Percentiles rank a stretch among this genome's conserved stretches.
phyloP scores from a whole-genome alignment of 371 early-diverging fungal genomes.

The Rhizomucor pusillus region DNA sequence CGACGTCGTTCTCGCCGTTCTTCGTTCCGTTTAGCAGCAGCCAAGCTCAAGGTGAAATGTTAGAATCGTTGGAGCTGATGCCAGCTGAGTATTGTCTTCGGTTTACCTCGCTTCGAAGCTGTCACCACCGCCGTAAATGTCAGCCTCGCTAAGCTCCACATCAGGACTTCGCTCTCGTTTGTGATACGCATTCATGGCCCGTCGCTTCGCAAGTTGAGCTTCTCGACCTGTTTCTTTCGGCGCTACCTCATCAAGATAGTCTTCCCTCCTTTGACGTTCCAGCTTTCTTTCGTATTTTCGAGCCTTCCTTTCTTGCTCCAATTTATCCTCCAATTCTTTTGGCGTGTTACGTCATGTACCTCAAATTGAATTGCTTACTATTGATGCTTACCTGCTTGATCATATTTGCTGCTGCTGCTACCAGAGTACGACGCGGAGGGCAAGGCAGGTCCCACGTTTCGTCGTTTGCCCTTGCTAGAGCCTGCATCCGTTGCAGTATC shows the following conservation, averaged over 20 bases:
- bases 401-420: conserved; percentile 9
- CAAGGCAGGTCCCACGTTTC: conserved; percentile 33
- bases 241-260: conserved; percentile 74
- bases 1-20: conserved; percentile 45
- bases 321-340: conserved; percentile 54
- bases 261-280: conserved; percentile 54
- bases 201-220: conserved; percentile 65
- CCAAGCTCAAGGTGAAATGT: conserved; percentile 23
- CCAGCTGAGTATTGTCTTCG: not conserved
- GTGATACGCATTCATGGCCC: conserved; percentile 63
- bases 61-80: not conserved
- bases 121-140: conserved; percentile 73
- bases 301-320: conserved; percentile 41
- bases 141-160: conserved; percentile 70
- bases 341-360: not conserved
- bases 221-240: conserved; percentile 83
- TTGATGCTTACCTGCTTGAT: conserved; percentile 8
- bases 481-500: conserved; percentile 56
- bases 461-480: conserved; percentile 14
- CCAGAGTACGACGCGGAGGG: conserved; percentile 17
- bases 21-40: conserved; percentile 45
- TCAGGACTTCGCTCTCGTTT: conserved; percentile 72
- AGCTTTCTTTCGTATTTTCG: conserved; percentile 54
- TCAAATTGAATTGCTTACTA: not conserved
- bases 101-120: conserved; percentile 49